A percentile compares a stretch with the other conserved stretches of the same genome.
Conservation (phyloP, 2,329 filamentous ascomycete species). For the Seiridium cupressi region DNA sequence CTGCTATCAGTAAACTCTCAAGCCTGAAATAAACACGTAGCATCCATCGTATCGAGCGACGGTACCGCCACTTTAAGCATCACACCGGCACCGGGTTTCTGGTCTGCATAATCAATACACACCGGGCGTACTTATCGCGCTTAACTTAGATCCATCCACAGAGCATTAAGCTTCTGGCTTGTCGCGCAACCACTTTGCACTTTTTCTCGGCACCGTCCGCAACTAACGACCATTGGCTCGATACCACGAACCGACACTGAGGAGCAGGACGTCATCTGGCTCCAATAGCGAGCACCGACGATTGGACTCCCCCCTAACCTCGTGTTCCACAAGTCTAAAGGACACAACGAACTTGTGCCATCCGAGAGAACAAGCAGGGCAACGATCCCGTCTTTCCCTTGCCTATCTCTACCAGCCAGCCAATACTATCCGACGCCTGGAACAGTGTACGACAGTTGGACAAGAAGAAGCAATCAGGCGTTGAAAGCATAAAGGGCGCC, state of each 20-base stretch:
- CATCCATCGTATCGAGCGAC: background rate
- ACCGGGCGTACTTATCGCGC: too few species aligned
- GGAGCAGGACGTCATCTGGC: background rate
- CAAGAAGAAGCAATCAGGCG: background rate
- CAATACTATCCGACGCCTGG: too few species aligned
- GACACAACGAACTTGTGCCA: background rate
- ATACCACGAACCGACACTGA: background rate
- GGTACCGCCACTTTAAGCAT: background rate
- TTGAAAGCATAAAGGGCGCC: background rate
- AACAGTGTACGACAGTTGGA: background rate
- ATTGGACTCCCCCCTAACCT: background rate
- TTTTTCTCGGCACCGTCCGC: background rate
- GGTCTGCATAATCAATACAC: too few species aligned
- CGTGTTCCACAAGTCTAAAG: background rate
- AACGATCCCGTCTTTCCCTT: background rate
- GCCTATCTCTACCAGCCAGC: background rate
- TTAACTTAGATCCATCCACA: background rate
- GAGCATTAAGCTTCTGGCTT: background rate
- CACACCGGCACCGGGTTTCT: too few species aligned
- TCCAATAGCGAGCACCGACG: background rate
- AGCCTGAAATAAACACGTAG: background rate
- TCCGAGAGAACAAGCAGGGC: background rate
- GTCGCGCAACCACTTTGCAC: background rate
- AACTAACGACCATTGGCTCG: background rate
- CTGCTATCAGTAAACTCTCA: background rate